phyloP scores from a whole-genome alignment of 1,139 yeast species.

The Protomyces pachydermus region DNA sequence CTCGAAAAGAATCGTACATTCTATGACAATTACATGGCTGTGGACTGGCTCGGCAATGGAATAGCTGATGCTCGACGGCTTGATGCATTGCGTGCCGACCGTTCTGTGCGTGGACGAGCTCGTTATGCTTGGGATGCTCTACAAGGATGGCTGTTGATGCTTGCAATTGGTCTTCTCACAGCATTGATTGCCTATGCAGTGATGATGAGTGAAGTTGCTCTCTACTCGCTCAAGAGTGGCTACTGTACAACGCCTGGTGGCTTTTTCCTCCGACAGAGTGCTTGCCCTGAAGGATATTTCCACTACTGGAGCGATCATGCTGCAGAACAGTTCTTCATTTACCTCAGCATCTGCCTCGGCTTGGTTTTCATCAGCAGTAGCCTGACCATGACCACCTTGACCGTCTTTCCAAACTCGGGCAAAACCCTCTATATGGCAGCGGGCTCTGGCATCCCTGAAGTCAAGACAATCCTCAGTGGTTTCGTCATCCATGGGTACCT shows the following conservation, averaged over 20 bases:
- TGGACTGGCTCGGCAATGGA: conserved; percentile 58
- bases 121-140: conserved; percentile 38
- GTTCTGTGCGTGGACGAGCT: conserved; percentile 30
- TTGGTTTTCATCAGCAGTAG: background rate
- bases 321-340: background rate
- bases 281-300: background rate
- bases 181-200: conserved; percentile 52
- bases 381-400: conserved; percentile 12
- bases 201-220: conserved; percentile 49
- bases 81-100: conserved; percentile 40
- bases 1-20: conserved; percentile 34
- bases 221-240: conserved; percentile 55
- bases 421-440: conserved; percentile 19
- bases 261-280: background rate
- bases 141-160: conserved; percentile 48
- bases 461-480: conserved; percentile 52
- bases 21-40: conserved; percentile 61
- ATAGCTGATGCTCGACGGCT: conserved; percentile 48
- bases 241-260: conserved; percentile 41
- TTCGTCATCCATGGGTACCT: conserved; percentile 53
- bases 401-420: conserved; percentile 5
- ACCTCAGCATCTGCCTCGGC: background rate
- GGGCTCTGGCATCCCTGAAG: conserved; percentile 54
- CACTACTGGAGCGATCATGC: background rate
- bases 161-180: conserved; percentile 44